Evolutionary conservation across 805 yeast genomes (phyloP).

Genomic region (Lipomyces lipofer): DNA sequence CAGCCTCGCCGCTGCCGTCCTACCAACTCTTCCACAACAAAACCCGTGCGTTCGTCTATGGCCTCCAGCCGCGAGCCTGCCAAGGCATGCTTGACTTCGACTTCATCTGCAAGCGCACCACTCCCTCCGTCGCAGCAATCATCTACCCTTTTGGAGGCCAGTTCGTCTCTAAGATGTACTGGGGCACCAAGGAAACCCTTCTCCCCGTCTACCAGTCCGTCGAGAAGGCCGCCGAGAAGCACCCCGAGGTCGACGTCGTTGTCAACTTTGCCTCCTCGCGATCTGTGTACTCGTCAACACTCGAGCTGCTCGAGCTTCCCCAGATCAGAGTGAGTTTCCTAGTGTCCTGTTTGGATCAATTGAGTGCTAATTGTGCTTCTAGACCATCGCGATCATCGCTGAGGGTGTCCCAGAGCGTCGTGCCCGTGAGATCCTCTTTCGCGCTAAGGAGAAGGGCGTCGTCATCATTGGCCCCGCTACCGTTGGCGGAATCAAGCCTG

Average conservation of each 20-base stretch:
- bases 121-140: constrained; percentile 50
- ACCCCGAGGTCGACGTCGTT: constrained; percentile 51
- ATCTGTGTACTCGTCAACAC: constrained; percentile 49
- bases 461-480: constrained; percentile 52
- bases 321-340: constrained; percentile 39
- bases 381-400: constrained; percentile 50
- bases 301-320: constrained; percentile 50
- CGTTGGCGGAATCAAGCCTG: constrained; percentile 52
- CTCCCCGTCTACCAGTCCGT: constrained; percentile 49
- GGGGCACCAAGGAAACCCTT: constrained; percentile 51
- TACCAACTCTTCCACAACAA: constrained; percentile 46
- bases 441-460: constrained; percentile 48
- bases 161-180: constrained; percentile 48
- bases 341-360: background rate
- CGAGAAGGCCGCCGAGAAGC: constrained; percentile 45
- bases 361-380: background rate
- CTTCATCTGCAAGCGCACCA: constrained; percentile 47
- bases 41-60: constrained; percentile 49
- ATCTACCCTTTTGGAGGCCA: constrained; percentile 52
- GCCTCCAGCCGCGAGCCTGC: constrained; percentile 50
- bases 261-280: constrained; percentile 51
- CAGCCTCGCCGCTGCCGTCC: constrained; percentile 35
- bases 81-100: constrained; percentile 53
- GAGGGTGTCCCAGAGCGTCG: constrained; percentile 54
- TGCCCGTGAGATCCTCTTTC: constrained; percentile 48